phyloP scores from a whole-genome alignment of 108 stramenopile genomes.

The Chaetoceros muelleri region DNA sequence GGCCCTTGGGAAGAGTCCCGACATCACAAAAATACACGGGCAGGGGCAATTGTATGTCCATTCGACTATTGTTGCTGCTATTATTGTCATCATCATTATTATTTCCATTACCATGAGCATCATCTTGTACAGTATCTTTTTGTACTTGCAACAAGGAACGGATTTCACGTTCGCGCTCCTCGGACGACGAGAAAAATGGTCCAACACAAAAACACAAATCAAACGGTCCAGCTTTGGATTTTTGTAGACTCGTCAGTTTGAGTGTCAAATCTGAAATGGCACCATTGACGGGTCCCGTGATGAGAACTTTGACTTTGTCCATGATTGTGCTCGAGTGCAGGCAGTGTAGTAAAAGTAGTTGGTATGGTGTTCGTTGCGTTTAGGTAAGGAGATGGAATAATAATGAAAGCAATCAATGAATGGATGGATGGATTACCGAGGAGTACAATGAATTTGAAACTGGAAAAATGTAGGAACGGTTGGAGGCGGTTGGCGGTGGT shows the following conservation, averaged over 20 bases:
- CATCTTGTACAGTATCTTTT: slow-evolving; percentile 25
- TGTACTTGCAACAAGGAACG: slow-evolving; percentile 7
- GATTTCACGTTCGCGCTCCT: background rate
- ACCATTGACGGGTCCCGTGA: slow-evolving; percentile 53
- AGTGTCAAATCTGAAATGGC: slow-evolving; percentile 28
- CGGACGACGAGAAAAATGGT: slow-evolving; percentile 25
- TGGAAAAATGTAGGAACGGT: too few species aligned
- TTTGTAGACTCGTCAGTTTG: slow-evolving; percentile 47
- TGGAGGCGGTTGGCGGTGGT: too few species aligned
- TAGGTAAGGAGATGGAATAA: too few species aligned
- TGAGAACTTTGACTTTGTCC: slow-evolving; percentile 45
- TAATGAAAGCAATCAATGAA: too few species aligned
- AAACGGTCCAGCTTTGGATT: slow-evolving; percentile 77
- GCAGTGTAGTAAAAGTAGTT: too few species aligned
- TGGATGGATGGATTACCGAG: too few species aligned
- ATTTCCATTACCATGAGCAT: background rate
- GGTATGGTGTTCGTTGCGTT: too few species aligned
- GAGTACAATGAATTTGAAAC: too few species aligned
- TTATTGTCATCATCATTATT: background rate
- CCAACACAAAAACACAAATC: slow-evolving; percentile 68
- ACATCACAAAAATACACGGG: slow-evolving; percentile 29
- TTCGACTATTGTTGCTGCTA: background rate
- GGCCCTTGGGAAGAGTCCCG: slow-evolving; percentile 3
- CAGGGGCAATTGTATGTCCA: slow-evolving; percentile 16
- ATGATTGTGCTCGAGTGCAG: too few species aligned